phyloP scores from a whole-genome alignment of 2,329 filamentous ascomycete genomes.

The Phialophora expanda region DNA sequence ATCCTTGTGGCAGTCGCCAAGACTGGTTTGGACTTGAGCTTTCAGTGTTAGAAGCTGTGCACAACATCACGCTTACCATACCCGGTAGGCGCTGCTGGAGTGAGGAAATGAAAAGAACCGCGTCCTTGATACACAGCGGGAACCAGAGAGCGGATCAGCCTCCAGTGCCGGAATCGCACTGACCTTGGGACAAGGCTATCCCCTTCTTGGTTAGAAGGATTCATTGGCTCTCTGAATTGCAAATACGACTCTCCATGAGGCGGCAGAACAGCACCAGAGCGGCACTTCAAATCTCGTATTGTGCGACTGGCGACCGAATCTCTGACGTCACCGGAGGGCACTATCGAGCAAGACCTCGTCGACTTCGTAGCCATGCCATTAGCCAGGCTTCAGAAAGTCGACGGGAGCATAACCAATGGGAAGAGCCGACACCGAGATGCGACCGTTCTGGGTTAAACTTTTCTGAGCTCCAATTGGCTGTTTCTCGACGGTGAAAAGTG shows the following conservation, averaged over 20 bases:
- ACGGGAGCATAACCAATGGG: background rate
- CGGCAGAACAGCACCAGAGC: background rate
- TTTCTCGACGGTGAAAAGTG: background rate
- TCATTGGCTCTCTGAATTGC: background rate
- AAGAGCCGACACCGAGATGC: background rate
- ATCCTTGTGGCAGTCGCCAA: background rate
- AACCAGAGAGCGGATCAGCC: background rate
- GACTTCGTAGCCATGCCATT: background rate
- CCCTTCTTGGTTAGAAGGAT: background rate
- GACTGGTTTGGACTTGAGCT: background rate
- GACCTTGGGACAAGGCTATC: background rate
- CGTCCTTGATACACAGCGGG: background rate
- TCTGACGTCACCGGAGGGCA: background rate
- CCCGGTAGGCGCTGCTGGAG: conserved; percentile 7
- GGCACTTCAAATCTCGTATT: background rate
- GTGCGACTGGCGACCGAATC: background rate
- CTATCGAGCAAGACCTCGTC: background rate
- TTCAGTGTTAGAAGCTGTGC: background rate
- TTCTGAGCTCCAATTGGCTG: conserved; percentile 9
- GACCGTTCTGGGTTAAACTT: conserved; percentile 17
- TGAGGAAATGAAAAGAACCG: background rate
- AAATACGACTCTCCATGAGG: background rate
- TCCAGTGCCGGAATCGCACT: background rate
- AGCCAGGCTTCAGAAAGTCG: background rate
- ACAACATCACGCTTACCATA: background rate